Base-by-base conservation (phyloP, 441 rosid species). In the Codiaeum variegatum region DNA sequence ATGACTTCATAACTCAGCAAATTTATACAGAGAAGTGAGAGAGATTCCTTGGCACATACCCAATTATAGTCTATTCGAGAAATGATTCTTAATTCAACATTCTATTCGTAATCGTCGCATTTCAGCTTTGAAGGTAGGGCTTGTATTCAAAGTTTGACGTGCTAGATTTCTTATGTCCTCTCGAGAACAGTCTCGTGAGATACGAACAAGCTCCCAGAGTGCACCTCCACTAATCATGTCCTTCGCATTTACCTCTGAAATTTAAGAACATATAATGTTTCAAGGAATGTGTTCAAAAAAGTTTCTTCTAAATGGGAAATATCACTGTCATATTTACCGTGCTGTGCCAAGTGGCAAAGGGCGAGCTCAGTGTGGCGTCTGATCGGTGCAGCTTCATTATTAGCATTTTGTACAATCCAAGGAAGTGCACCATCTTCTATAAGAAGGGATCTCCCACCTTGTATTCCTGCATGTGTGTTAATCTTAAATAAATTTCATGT, bases 301-400 rank as follows among this genome's bases (percentile, higher is more conserved):
- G 19, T n/a, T n/a, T 40, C 31, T 58, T 32, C 6, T 11, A 0
- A 10, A 11, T 19, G 4, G 2, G 21, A 61, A 75, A 31, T 71
- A 65, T 44, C 44, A 9, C 44, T 8, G 28, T n/a, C 24, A 23
- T 15, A 38, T 83, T 85, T 72, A 95, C 98, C 99, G 59, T 95
- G 98, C 62, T 95, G 99, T 66, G 99, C 98, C 72, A 95, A 79
- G 82, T 95, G 99, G 82, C 99, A 95, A 19, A 95, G 83, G n/a
- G 98, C 97, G 7, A 95, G 99, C 84, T 95, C 99, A 54, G 89
- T 87, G 78, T 95, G 99, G 58, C 99, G 97, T 85, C 98, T 89
- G 76, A 93, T 91, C 36, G 95, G 90, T 6, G 98, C 87, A 52
- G 98, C 88, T 79, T 91, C 97, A 72, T 89, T 84, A 46, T 89